Conservation (phyloP, 176 grass and related monocot genomes). For the Aegilops tauschii region DNA sequence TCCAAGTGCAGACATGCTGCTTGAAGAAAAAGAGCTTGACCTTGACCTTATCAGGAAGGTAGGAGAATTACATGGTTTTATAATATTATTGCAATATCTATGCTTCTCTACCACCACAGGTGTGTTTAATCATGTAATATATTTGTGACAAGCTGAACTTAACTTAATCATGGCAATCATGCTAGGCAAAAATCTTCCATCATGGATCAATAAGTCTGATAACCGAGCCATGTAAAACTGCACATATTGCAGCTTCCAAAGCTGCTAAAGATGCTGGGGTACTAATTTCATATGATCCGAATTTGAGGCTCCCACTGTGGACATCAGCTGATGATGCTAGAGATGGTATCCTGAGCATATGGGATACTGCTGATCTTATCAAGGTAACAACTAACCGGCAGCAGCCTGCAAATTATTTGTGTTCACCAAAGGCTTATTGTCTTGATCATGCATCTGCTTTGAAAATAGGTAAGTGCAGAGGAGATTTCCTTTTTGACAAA, state of each 20-base stretch:
- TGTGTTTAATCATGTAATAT: conserved; percentile 24
- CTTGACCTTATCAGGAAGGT: conserved; percentile 89
- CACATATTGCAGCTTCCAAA: conserved; percentile 82
- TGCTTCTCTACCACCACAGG: background rate
- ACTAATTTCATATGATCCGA: conserved; percentile 93
- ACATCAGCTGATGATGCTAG: conserved; percentile 80
- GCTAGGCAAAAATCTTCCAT: conserved; percentile 91
- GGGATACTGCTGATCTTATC: conserved; percentile 89
- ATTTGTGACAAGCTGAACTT: conserved; percentile 14
- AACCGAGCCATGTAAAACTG: conserved; percentile 92
- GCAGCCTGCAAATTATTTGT: background rate
- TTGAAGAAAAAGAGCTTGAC: conserved; percentile 89
- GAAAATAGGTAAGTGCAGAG: conserved; percentile 88
- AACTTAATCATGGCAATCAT: conserved; percentile 32
- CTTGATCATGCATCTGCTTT: conserved; percentile 24
- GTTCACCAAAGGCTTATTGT: conserved; percentile 9
- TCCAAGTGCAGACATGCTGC: conserved; percentile 99
- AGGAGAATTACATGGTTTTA: conserved; percentile 9
- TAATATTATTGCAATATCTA: conserved; percentile 9
- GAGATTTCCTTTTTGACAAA: conserved; percentile 90
- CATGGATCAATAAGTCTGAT: conserved; percentile 98
- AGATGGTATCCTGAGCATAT: conserved; percentile 93
- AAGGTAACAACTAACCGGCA: conserved; percentile 50
- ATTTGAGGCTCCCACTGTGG: conserved; percentile 94
- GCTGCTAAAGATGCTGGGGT: conserved; percentile 87